Evolutionary conservation across 2,329 filamentous ascomycete species (phyloP).

Genomic region (Pseudogymnoascus sp.): DNA sequence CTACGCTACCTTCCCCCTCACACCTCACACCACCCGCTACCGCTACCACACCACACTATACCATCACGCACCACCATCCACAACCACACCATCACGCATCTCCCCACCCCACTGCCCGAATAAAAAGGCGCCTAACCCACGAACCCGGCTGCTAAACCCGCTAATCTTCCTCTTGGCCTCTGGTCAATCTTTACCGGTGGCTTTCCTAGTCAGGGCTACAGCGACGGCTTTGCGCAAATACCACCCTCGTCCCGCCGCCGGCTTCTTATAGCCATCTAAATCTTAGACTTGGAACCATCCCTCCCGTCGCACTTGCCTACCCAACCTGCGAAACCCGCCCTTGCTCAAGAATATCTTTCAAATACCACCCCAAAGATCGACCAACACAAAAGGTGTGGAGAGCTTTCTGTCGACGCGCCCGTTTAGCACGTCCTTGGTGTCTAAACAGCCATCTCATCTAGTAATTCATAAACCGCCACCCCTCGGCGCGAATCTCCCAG

Average conservation of each 20-base stretch:
- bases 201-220: constrained; percentile 4
- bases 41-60: not conserved
- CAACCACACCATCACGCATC: not conserved
- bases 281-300: not conserved
- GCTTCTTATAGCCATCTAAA: constrained; percentile 1
- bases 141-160: constrained; percentile 4
- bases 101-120: not conserved
- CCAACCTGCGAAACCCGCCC: not conserved
- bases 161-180: constrained; percentile 3
- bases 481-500: not conserved
- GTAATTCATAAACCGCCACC: constrained; percentile 10
- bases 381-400: not conserved
- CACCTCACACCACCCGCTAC: not conserved
- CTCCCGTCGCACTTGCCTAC: not conserved
- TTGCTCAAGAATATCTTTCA: not conserved
- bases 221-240: constrained; percentile 3
- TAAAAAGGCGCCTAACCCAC: constrained; percentile 4
- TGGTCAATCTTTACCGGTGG: constrained; percentile 3
- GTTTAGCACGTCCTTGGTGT: constrained; percentile 30
- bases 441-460: constrained; percentile 21
- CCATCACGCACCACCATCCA: not conserved
- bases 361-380: not conserved
- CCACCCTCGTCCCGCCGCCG: not conserved
- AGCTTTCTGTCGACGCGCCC: not conserved
- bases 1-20: not conserved